phyloP scores from a whole-genome alignment of 768 basidiomycete species.

The Pholiota molesta region DNA sequence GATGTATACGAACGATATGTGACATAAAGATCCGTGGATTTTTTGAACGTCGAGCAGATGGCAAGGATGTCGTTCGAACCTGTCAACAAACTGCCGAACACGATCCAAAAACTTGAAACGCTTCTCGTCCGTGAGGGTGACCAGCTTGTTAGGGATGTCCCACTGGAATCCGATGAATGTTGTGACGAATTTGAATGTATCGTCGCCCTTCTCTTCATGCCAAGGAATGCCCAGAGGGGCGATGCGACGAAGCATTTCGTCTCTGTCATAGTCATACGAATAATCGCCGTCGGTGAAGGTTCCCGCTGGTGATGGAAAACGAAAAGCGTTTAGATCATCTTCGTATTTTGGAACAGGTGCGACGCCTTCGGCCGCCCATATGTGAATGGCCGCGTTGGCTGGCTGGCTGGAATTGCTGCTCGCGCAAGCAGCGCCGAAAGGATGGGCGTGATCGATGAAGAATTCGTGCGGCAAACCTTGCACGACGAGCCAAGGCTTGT shows the following conservation, averaged over 20 bases:
- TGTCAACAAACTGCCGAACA: constrained; percentile 14
- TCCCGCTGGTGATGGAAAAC: constrained; percentile 8
- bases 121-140: constrained; percentile 33
- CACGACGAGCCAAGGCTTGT: constrained; percentile 37
- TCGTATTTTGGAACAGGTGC: constrained; percentile 12
- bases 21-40: constrained; percentile 25
- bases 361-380: constrained; percentile 23
- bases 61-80: not conserved
- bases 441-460: no score
- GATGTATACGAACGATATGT: constrained; percentile 27
- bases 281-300: constrained; percentile 8
- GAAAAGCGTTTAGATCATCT: constrained; percentile 22
- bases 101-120: constrained; percentile 26
- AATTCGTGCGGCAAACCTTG: constrained; percentile 11
- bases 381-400: constrained; percentile 29
- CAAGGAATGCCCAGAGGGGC: not conserved
- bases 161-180: constrained; percentile 39
- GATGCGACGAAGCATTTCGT: not conserved
- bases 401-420: constrained; percentile 33
- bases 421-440: no score
- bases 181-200: constrained; percentile 20
- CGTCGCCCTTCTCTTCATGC: constrained; percentile 12
- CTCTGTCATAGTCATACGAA: not conserved
- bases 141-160: constrained; percentile 28
- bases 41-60: constrained; percentile 3